Conservation (phyloP, 176 grass and related monocot genomes). For the Cymbopogon citratus region DNA sequence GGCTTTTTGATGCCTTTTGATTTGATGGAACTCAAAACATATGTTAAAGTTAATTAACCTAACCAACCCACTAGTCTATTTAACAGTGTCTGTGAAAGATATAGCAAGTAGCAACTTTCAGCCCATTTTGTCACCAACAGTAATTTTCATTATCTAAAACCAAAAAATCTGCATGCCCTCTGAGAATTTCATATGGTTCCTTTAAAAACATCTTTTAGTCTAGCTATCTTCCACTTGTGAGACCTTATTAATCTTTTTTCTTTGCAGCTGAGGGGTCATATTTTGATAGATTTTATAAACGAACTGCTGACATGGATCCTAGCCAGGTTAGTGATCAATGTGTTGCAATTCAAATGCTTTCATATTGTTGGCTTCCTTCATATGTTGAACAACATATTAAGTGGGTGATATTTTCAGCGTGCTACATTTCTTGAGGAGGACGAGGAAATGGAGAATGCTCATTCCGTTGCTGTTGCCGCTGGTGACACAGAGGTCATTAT, state of each 20-base stretch:
- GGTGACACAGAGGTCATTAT: conserved; percentile 79
- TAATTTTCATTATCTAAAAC: conserved; percentile 1
- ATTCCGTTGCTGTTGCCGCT: conserved; percentile 68
- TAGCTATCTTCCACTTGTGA: not conserved
- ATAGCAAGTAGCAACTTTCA: not conserved
- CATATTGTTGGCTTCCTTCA: not conserved
- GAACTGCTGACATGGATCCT: conserved; percentile 68
- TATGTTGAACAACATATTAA: conserved; percentile 7
- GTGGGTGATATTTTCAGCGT: conserved; percentile 47
- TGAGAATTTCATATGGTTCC: not conserved
- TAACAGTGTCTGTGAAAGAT: not conserved
- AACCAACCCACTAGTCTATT: not conserved
- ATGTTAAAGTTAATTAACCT: not conserved
- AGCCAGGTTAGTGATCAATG: conserved; percentile 47
- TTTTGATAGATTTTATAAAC: conserved; percentile 84
- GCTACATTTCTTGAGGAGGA: conserved; percentile 81
- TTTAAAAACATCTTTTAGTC: not conserved
- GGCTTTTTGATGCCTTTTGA: not conserved
- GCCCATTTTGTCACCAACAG: not conserved
- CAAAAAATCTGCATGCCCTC: not conserved
- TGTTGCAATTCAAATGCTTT: not conserved
- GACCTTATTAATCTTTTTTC: conserved; percentile 15
- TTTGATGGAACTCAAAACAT: not conserved
- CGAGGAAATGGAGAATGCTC: conserved; percentile 87
- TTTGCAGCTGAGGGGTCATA: conserved; percentile 73